A percentile compares a stretch with the other conserved stretches of the same genome.
phyloP scores from a whole-genome alignment of 2,329 filamentous ascomycete species.

The Aspergillus sp. region DNA sequence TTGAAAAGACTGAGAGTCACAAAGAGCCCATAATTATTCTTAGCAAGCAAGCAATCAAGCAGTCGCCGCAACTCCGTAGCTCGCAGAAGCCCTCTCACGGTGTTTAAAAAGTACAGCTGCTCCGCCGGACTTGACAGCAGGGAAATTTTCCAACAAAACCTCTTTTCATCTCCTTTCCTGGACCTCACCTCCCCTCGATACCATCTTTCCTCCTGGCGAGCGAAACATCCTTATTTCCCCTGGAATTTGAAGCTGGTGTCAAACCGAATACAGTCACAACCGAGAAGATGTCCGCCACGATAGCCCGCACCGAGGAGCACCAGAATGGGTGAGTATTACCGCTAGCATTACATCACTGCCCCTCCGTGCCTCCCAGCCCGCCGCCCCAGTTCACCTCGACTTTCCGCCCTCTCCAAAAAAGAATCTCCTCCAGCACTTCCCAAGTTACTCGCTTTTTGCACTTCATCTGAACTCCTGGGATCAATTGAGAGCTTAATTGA shows the following conservation, averaged over 20 bases:
- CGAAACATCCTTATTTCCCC: slow-evolving; percentile 9
- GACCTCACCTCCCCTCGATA: slow-evolving; percentile 12
- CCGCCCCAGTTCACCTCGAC: slow-evolving; percentile 7
- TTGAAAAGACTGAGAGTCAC: slow-evolving; percentile 1
- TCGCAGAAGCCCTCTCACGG: slow-evolving; percentile 16
- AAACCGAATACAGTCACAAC: slow-evolving; percentile 1
- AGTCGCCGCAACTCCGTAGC: slow-evolving; percentile 9
- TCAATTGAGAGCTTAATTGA: not conserved
- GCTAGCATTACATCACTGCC: slow-evolving; percentile 37
- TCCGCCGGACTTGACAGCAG: slow-evolving; percentile 30
- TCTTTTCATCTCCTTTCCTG: slow-evolving; percentile 23
- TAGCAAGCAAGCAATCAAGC: slow-evolving; percentile 12
- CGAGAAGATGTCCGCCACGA: slow-evolving; percentile 50
- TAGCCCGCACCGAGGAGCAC: slow-evolving; percentile 51
- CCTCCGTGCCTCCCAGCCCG: slow-evolving; percentile 19
- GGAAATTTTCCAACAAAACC: slow-evolving; percentile 22
- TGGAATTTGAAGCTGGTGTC: slow-evolving; percentile 11
- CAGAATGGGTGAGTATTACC: slow-evolving; percentile 51
- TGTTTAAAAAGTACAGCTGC: slow-evolving; percentile 36
- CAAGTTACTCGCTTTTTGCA: slow-evolving; percentile 1
- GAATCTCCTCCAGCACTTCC: not conserved
- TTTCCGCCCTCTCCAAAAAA: slow-evolving; percentile 8
- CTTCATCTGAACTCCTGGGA: not conserved
- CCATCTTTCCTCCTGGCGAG: not conserved
- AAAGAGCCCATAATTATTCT: slow-evolving; percentile 10